Conservation (phyloP, 345 rosid species). For the Geranium brycei region DNA sequence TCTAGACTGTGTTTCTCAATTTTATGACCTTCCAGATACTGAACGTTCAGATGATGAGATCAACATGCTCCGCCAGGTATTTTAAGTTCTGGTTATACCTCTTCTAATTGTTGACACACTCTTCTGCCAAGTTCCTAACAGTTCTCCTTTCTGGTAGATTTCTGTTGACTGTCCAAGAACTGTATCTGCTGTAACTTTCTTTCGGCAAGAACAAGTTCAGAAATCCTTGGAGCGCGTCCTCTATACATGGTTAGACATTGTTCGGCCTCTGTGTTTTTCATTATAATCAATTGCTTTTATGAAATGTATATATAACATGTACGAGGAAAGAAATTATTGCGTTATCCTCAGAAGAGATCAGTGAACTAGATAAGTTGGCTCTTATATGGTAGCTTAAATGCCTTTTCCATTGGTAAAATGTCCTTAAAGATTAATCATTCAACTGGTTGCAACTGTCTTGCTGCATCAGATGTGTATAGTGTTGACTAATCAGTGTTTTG, state of each 20-base stretch:
- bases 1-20: slow-evolving; percentile 87
- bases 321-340: background rate
- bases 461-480: background rate
- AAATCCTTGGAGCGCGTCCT: slow-evolving; percentile 95
- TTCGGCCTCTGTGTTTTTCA: background rate
- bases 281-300: background rate
- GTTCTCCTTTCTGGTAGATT: slow-evolving; percentile 36
- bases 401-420: background rate
- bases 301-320: background rate
- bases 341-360: background rate
- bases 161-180: slow-evolving; percentile 99
- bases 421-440: too few relatives aligned
- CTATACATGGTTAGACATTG: slow-evolving; percentile 68
- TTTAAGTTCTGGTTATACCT: slow-evolving; percentile 5
- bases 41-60: slow-evolving; percentile 97
- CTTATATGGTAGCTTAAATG: background rate
- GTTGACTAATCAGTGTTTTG: too few relatives aligned
- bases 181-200: slow-evolving; percentile 86
- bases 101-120: slow-evolving; percentile 1
- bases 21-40: slow-evolving; percentile 87
- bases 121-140: slow-evolving; percentile 6
- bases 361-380: background rate
- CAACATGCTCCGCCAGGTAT: slow-evolving; percentile 94
- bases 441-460: too few relatives aligned
- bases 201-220: slow-evolving; percentile 90